Percentiles rank a stretch among this genome's conserved stretches.
Conservation (phyloP, 176 grass and related monocot species). For the barley (Hordeum vulgare) region MorexV3_pseudomolecules_assembly NC_058523.1:495207507-495208006, state of each 20-base stretch:
- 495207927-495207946: background rate
- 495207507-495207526: conserved; percentile 77
- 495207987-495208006: background rate
- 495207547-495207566: conserved; percentile 79
- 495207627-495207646: background rate
- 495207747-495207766: conserved; percentile 88
- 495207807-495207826: conserved; percentile 47
- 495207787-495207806: conserved; percentile 78
- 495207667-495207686: conserved; percentile 60
- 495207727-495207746: conserved; percentile 69
- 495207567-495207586: conserved; percentile 33
- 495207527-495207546: conserved; percentile 78
- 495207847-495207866: background rate
- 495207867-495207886: background rate
- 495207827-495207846: background rate
- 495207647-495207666: conserved; percentile 75
- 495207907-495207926: background rate
- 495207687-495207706: conserved; percentile 71
- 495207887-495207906: background rate
- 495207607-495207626: background rate
- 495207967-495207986: background rate
- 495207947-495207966: conserved; percentile 1
- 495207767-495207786: conserved; percentile 68
- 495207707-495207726: conserved; percentile 62
- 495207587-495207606: background rate